Evolutionary conservation across 306 rosid species (phyloP), one percentile per base, ranked within the genome.

Genomic region (Corylus avellana): DNA sequence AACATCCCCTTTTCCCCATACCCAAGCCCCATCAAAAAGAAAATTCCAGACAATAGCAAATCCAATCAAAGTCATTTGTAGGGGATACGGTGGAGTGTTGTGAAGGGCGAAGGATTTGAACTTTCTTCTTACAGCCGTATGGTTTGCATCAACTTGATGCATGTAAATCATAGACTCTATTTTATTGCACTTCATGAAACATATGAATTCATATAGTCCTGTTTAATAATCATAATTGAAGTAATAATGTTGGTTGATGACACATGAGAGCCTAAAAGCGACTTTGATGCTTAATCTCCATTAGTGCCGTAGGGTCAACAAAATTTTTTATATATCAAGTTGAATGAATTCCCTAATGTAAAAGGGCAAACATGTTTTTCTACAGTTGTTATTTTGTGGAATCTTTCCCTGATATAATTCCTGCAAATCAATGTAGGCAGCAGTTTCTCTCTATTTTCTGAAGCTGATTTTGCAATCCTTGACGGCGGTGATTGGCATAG

Each of bases 401-500:
- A 63, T 64, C 29, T 66, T 56, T 58, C 72, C 70, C 73, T 70
- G 67, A 56, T 37, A 17, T 75, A 82, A 49, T 54, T 44, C 63
- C 62, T 68, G 67, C 49, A 48, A 70, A 78, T 63, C 55, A 29
- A 77, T 83, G 79, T 90, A 94, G 97, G 86, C 88, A 82, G 81
- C 74, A 66, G 84, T 74, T 80, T 67, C 71, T 78, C 84, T 92
- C 70, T 87, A 84, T 81, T 51, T 89, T 77, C 90, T 94, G 82
- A 90, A 89, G 88, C 78, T 78, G 84, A 48, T 87, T 70, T 67
- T 89, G 29, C 67, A 78, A 75, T 82, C 80, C 70, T 78, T 87
- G 81, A 76, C 90, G 20, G 53, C 73, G 50, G 75, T 87, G 74
- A 69, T 91, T 48, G 96, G 90, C 57, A 49, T 79, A 77, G 98